Evolutionary conservation across 345 rosid genomes (phyloP).

Genomic region (Salix viminalis): DNA sequence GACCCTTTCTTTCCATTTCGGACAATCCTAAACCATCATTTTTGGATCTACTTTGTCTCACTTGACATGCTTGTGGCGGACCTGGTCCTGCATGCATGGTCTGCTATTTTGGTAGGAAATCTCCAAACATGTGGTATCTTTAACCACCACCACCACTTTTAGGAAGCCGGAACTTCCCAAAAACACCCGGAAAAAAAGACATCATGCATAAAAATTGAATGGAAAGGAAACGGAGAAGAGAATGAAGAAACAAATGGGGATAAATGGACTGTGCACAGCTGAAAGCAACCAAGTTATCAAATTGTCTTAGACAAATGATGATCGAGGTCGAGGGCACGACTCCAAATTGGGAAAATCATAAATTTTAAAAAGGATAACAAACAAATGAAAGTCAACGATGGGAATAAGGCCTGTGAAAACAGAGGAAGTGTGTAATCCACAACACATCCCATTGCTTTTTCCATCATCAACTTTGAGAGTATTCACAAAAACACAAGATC

Average conservation of each 20-base stretch:
- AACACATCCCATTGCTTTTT: background rate
- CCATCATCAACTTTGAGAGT: background rate
- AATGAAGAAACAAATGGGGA: background rate
- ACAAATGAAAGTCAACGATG: background rate
- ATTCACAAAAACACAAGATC: background rate
- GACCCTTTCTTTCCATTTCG: constrained; percentile 4
- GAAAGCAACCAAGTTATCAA: too few species aligned
- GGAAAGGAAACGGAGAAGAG: background rate
- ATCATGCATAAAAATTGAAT: background rate
- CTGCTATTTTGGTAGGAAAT: constrained; percentile 3
- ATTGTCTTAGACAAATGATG: background rate
- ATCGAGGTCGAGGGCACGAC: background rate
- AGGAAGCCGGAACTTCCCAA: background rate
- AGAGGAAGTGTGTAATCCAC: background rate
- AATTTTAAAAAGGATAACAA: background rate
- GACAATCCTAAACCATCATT: constrained; percentile 7
- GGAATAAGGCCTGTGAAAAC: background rate
- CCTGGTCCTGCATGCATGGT: constrained; percentile 3
- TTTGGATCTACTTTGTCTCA: constrained; percentile 35
- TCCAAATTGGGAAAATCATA: background rate
- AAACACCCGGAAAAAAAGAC: too few species aligned
- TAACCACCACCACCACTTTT: background rate
- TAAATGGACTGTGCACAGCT: background rate
- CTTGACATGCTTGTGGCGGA: constrained; percentile 28
- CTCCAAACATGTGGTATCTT: constrained; percentile 2